Percentiles rank a stretch among this genome's conserved stretches.
phyloP scores from a whole-genome alignment of 768 basidiomycete species.

The Auricularia sp. region DNA sequence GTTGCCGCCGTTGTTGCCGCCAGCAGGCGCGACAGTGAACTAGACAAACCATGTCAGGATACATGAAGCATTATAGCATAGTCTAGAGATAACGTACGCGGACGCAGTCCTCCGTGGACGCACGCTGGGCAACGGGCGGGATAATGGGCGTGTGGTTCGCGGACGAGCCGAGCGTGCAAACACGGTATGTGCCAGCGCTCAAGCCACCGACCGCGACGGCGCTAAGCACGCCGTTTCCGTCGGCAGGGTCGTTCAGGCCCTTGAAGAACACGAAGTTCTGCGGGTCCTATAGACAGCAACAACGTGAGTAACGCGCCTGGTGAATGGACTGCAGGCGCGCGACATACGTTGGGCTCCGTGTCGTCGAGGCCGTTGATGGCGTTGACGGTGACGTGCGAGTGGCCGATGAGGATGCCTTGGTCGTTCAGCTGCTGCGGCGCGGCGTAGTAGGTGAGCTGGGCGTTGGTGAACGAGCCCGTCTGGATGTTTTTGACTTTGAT shows the following conservation, averaged over 20 bases:
- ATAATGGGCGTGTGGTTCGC: conserved; percentile 51
- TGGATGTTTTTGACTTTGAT: conserved; percentile 37
- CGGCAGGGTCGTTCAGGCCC: conserved; percentile 10
- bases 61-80: neutral
- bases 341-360: too few species aligned
- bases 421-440: conserved; percentile 47
- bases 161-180: conserved; percentile 46
- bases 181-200: conserved; percentile 46
- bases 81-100: conserved; percentile 21
- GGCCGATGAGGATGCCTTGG: conserved; percentile 43
- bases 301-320: conserved; percentile 16
- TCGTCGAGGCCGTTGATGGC: conserved; percentile 16
- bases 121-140: conserved; percentile 52
- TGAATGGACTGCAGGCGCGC: too few species aligned
- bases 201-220: conserved; percentile 45
- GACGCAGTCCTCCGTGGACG: conserved; percentile 45
- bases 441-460: conserved; percentile 41
- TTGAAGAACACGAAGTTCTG: conserved; percentile 48
- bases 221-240: conserved; percentile 32
- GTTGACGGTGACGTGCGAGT: conserved; percentile 47
- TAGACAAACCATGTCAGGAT: neutral
- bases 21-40: neutral
- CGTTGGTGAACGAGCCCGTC: conserved; percentile 49
- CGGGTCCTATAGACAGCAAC: conserved; percentile 24
- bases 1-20: neutral